Percentiles rank a stretch among this genome's conserved stretches.
These are phyloP conservation scores for Pseudogymnoascus destructans DNA, from an alignment of 2,329 filamentous ascomycete genomes.

Conservation along the genomic window DNA sequence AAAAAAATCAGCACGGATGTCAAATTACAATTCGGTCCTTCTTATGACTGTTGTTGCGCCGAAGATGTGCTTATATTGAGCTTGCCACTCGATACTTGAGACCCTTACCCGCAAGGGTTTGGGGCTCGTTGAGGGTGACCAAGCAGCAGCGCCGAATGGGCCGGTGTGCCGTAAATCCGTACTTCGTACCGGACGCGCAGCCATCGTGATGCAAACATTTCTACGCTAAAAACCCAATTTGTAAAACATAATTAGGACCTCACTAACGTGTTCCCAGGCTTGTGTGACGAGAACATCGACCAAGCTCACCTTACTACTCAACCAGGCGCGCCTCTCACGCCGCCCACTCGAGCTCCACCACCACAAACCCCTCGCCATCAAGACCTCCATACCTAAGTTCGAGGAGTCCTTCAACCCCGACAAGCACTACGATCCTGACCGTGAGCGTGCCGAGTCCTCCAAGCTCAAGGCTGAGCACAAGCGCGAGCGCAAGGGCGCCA, in stretches of 20 bases:
- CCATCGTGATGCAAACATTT: constrained; percentile 9
- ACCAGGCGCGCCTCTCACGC: constrained; percentile 50
- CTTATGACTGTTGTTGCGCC: constrained; percentile 88
- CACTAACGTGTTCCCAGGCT: constrained; percentile 19
- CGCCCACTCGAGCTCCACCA: constrained; percentile 78
- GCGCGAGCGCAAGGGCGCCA: constrained; percentile 84
- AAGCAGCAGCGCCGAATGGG: constrained; percentile 9
- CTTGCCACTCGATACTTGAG: constrained; percentile 14
- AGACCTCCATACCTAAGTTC: constrained; percentile 81
- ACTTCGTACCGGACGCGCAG: neutral
- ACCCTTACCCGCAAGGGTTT: constrained; percentile 8
- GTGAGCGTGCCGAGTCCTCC: constrained; percentile 70
- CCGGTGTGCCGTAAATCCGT: neutral
- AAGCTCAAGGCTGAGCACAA: constrained; percentile 87
- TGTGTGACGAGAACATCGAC: constrained; percentile 17
- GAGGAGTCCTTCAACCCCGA: constrained; percentile 89
- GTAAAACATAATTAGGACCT: constrained; percentile 26
- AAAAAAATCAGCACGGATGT: constrained; percentile 91
- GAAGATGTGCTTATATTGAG: constrained; percentile 93
- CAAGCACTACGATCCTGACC: constrained; percentile 94
- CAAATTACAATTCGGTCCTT: constrained; percentile 91
- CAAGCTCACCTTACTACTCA: constrained; percentile 41
- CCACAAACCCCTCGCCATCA: constrained; percentile 79
- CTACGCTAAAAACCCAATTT: constrained; percentile 26
- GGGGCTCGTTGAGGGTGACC: constrained; percentile 10